Base-by-base conservation (phyloP, 208 protist species). In the Leishmania guyanensis region DNA sequence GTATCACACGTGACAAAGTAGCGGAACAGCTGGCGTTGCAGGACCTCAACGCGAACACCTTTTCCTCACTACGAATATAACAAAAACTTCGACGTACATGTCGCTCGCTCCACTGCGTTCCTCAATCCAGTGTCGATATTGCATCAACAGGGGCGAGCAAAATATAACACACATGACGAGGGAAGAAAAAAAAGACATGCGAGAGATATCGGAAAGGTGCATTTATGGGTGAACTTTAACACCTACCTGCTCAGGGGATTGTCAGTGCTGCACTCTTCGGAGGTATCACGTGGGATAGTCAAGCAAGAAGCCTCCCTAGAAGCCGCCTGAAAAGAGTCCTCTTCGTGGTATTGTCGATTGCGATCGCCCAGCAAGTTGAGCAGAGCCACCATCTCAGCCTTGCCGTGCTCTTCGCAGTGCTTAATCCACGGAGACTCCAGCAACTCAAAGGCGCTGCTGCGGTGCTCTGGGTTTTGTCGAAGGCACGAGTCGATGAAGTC, bases 401-500 rank as follows among this genome's bases (percentile, higher is more conserved):
- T 87, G 12, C 92, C 94, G 22, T 78, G 72, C 66, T 83, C 86
- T 64, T 86, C 87, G 65, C 96, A 95, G n/a, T 91, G 58, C 56
- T 80, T 50, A 54, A 98, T 95, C 94, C 95, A 97, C 36, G 89
- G 84, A 39, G 72, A 86, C 77, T 91, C 60, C 22, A 97, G 77
- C 39, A 96, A 84, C 64, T 97, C 92, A 29, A 77, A 74, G 17
- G 92, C 91, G 1, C 85, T 95, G 62, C 77, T 81, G 20, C 94
- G 86, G 43, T 92, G 88, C 50, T 90, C 87, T 46, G 92, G 92
- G 39, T 94, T 86, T 69, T 93, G 89, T 14, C 85, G 79, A 60
- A 96, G 80, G 75, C 94, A 96, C 36, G 79, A 65, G 77, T 94
- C 90, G 17, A 96, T 87, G 82, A 95, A 97, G 56, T 91, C 82